Conservation (phyloP, 495 filamentous ascomycete genomes). For the Daldinia concentrica region DNA sequence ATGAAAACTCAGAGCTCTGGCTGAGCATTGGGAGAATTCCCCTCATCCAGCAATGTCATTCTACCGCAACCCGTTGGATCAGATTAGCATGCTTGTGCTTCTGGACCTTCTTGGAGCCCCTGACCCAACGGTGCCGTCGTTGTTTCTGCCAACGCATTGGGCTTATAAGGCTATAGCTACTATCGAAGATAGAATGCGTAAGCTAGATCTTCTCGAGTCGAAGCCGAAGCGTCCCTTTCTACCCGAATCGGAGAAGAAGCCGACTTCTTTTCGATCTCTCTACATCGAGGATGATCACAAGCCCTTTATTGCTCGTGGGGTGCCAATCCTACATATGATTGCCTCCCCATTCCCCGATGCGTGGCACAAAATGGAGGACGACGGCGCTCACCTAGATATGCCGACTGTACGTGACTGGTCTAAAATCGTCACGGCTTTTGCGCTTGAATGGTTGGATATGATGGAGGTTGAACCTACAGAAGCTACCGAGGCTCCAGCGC, state of each 20-base stretch:
- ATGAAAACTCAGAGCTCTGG: conserved; percentile 65
- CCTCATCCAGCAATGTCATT: conserved; percentile 74
- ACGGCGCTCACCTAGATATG: conserved; percentile 85
- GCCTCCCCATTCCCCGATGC: conserved; percentile 81
- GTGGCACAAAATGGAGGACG: conserved; percentile 88
- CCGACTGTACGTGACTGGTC: conserved; percentile 90
- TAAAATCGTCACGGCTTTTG: conserved; percentile 80
- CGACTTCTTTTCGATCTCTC: conserved; percentile 54
- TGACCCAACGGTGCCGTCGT: conserved; percentile 76
- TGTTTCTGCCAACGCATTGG: conserved; percentile 92
- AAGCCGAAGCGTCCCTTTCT: conserved; percentile 51
- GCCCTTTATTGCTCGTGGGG: conserved; percentile 85
- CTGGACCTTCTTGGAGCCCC: conserved; percentile 84
- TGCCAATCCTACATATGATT: conserved; percentile 89
- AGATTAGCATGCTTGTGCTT: conserved; percentile 91
- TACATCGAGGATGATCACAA: conserved; percentile 86
- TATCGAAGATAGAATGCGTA: conserved; percentile 75
- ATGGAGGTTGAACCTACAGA: conserved; percentile 68
- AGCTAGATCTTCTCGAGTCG: conserved; percentile 52
- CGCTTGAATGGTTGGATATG: conserved; percentile 92
- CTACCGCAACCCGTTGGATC: conserved; percentile 74
- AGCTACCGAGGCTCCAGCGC: conserved; percentile 1
- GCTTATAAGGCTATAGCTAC: conserved; percentile 77
- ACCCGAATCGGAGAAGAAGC: conserved; percentile 62
- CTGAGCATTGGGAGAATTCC: conserved; percentile 74